Evolutionary conservation across 768 basidiomycete species (phyloP).

Genomic region (Clathrus columnatus): DNA sequence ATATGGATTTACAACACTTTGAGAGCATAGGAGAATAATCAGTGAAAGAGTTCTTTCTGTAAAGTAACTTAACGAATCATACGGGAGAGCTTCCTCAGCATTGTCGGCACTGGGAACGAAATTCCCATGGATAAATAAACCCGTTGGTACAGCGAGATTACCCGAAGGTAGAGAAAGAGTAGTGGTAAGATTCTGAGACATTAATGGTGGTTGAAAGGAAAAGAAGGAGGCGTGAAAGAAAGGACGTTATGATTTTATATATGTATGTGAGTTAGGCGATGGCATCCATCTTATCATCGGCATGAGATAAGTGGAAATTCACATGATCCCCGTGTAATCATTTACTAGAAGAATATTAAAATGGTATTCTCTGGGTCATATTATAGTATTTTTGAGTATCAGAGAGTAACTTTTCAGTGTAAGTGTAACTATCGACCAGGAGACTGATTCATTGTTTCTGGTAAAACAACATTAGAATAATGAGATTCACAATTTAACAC

Average conservation of each 20-base stretch:
- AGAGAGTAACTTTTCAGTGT: no score
- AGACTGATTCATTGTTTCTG: constrained; percentile 6
- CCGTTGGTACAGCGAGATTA: constrained; percentile 62
- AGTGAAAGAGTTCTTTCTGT: not conserved
- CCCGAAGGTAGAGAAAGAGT: constrained; percentile 19
- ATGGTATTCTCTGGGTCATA: not conserved
- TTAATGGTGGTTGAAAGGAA: not conserved
- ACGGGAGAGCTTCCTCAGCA: constrained; percentile 37
- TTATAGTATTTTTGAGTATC: not conserved
- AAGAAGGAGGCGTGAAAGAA: no score
- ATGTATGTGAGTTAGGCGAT: no score
- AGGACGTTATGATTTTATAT: no score
- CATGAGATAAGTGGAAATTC: not conserved
- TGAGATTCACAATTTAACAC: not conserved
- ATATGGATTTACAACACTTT: constrained; percentile 27
- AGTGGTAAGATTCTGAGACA: constrained; percentile 2
- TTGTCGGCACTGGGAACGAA: constrained; percentile 43
- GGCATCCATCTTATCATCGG: not conserved
- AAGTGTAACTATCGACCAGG: not conserved
- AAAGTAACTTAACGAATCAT: constrained; percentile 32
- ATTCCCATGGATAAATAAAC: constrained; percentile 87
- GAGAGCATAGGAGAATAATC: constrained; percentile 4
- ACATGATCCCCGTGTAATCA: not conserved
- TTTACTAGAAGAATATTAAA: not conserved
- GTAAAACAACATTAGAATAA: not conserved